Evolutionary conservation across 2,329 filamentous ascomycete species (phyloP).

Genomic region (Lecanicillium sp.): DNA sequence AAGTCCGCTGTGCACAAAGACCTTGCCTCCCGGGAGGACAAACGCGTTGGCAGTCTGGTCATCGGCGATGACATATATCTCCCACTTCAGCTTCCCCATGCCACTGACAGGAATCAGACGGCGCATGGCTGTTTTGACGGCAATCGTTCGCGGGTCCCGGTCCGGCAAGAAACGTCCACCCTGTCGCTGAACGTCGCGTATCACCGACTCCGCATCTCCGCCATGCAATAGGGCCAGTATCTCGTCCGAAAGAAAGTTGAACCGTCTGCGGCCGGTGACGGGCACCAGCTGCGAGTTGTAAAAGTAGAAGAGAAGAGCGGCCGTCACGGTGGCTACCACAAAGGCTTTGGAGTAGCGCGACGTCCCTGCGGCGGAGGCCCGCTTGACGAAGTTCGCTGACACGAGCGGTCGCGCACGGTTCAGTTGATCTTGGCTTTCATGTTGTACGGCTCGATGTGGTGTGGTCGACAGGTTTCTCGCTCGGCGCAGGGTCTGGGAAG

Average conservation of each 20-base stretch:
- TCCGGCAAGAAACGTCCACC: constrained; percentile 49
- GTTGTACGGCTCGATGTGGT: not conserved
- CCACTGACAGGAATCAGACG: constrained; percentile 61
- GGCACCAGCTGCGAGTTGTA: constrained; percentile 66
- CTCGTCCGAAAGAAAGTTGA: constrained; percentile 57
- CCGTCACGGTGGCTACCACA: constrained; percentile 30
- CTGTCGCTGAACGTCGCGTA: constrained; percentile 44
- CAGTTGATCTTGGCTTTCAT: constrained; percentile 15
- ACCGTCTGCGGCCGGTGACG: constrained; percentile 61
- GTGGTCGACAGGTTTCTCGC: too few species aligned
- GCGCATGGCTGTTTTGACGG: constrained; percentile 58
- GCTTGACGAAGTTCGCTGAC: too few species aligned
- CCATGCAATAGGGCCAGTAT: constrained; percentile 40
- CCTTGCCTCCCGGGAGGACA: constrained; percentile 70
- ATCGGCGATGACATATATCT: constrained; percentile 68
- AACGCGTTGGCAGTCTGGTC: constrained; percentile 61
- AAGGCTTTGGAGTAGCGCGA: constrained; percentile 15
- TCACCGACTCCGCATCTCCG: constrained; percentile 28
- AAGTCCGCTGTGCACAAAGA: constrained; percentile 72
- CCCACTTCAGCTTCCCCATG: constrained; percentile 54
- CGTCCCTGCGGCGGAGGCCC: too few species aligned
- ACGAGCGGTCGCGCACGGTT: not conserved
- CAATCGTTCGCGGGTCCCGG: constrained; percentile 45
- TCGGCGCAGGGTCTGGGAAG: too few species aligned
- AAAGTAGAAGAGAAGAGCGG: constrained; percentile 53